A percentile compares a stretch with the other conserved stretches of the same genome.
Evolutionary conservation across 805 yeast species (phyloP).

Genomic region (Cyberlindnera veronae): DNA sequence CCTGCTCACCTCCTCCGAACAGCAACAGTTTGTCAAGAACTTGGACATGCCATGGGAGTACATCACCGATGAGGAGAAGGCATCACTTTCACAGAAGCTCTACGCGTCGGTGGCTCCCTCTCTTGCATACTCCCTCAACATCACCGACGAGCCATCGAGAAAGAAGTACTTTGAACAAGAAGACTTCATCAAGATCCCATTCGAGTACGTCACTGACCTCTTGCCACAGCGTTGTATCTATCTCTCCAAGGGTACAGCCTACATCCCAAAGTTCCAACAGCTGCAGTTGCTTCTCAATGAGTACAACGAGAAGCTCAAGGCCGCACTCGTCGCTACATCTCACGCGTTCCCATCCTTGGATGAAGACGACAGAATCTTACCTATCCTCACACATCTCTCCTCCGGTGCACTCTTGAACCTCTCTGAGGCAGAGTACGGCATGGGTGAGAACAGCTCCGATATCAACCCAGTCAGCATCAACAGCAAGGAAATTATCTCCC

Average conservation of each 20-base stretch:
- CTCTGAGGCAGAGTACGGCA: slow-evolving; percentile 17
- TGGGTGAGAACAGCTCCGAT: slow-evolving; percentile 32
- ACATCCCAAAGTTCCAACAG: slow-evolving; percentile 81
- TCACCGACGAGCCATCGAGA: slow-evolving; percentile 42
- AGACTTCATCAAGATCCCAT: slow-evolving; percentile 78
- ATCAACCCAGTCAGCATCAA: slow-evolving; percentile 63
- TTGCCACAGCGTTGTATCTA: slow-evolving; percentile 70
- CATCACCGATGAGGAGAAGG: slow-evolving; percentile 61
- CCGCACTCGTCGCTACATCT: slow-evolving; percentile 61
- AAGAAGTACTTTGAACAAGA: slow-evolving; percentile 53
- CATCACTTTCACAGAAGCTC: slow-evolving; percentile 43
- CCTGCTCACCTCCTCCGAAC: slow-evolving; percentile 60
- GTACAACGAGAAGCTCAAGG: slow-evolving; percentile 45
- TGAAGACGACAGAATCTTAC: slow-evolving; percentile 87
- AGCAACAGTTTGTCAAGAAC: slow-evolving; percentile 61
- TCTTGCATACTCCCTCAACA: slow-evolving; percentile 31
- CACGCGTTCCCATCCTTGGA: slow-evolving; percentile 79
- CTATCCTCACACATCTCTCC: slow-evolving; percentile 76
- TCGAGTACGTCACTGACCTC: slow-evolving; percentile 78
- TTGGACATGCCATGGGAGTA: slow-evolving; percentile 71
- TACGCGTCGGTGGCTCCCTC: slow-evolving; percentile 49
- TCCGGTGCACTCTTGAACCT: slow-evolving; percentile 56
- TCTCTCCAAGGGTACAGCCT: slow-evolving; percentile 69
- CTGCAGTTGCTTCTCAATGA: slow-evolving; percentile 66
- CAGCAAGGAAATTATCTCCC: slow-evolving; percentile 48